These are phyloP conservation scores for Puccinia horiana DNA, from an alignment of 1,284 basidiomycete species.

Conservation along the genomic window DNA sequence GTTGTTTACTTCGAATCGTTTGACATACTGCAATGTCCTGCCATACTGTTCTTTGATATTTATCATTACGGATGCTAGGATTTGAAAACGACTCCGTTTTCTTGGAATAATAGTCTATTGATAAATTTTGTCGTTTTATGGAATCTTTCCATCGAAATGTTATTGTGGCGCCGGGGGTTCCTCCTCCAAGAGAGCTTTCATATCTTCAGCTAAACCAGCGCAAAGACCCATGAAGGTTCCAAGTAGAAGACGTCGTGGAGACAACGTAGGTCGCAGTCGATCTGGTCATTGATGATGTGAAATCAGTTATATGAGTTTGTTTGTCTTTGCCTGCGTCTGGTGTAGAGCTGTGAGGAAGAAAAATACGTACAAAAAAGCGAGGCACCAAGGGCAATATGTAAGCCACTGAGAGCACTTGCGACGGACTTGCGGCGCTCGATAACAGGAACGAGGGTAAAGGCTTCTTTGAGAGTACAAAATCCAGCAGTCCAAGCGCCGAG, in stretches of 20 bases:
- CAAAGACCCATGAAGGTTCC: slow-evolving; percentile 26
- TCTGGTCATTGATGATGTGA: slow-evolving; percentile 1
- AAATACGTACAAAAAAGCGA: slow-evolving; percentile 23
- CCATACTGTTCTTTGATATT: neutral
- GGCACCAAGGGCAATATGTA: slow-evolving; percentile 20
- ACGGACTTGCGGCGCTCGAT: slow-evolving; percentile 3
- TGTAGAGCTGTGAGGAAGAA: neutral
- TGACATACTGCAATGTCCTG: neutral
- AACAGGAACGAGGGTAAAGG: neutral
- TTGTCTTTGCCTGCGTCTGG: neutral
- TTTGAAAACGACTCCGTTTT: neutral
- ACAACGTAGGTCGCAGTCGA: slow-evolving; percentile 18
- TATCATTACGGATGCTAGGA: neutral
- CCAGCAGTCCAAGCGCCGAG: slow-evolving; percentile 32
- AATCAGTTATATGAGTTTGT: neutral
- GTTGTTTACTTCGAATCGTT: neutral
- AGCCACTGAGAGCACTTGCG: slow-evolving; percentile 31
- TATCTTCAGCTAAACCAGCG: slow-evolving; percentile 41
- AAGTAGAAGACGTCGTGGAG: slow-evolving; percentile 29
- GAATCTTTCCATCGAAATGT: neutral
- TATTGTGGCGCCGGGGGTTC: neutral
- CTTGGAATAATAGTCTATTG: neutral
- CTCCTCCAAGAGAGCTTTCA: slow-evolving; percentile 11
- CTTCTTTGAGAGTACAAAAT: slow-evolving; percentile 34
- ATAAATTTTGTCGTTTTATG: neutral